Conservation (phyloP, 2,329 filamentous ascomycete species). For the Seiridium cupressi region DNA sequence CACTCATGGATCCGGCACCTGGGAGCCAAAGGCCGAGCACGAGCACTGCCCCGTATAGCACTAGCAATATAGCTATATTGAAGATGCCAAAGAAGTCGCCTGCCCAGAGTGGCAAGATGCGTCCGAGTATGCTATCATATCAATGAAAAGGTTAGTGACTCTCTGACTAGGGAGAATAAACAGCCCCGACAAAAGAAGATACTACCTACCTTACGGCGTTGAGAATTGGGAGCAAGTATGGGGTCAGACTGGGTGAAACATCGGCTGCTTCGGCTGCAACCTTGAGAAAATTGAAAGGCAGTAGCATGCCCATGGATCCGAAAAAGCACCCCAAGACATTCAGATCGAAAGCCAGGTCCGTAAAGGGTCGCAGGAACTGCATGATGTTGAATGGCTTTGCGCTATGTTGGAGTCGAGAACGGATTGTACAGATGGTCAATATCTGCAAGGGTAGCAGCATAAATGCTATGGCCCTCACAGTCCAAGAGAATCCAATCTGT, state of each 20-base stretch:
- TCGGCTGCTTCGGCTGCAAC: neutral
- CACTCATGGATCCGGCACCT: neutral
- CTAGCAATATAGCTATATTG: neutral
- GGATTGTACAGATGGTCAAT: conserved; percentile 32
- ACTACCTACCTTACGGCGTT: neutral
- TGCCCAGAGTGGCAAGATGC: neutral
- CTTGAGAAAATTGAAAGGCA: neutral
- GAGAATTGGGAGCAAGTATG: neutral
- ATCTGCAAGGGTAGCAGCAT: conserved; percentile 30
- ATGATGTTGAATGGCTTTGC: conserved; percentile 38
- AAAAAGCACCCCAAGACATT: conserved; percentile 47
- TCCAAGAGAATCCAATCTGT: conserved; percentile 39
- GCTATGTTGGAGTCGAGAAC: conserved; percentile 31
- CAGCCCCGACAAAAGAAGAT: too few species aligned
- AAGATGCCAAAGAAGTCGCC: neutral
- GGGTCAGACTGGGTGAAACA: neutral
- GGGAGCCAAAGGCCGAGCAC: neutral
- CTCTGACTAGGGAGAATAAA: neutral
- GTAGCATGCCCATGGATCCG: conserved; percentile 28
- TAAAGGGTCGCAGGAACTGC: conserved; percentile 46
- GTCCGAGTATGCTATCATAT: neutral
- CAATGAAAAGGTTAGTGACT: neutral
- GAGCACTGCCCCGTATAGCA: neutral
- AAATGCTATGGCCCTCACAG: conserved; percentile 34
- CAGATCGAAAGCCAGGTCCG: conserved; percentile 42